Conservation (phyloP, 306 rosid genomes). For the Dalbergia cochinchinensis region DNA sequence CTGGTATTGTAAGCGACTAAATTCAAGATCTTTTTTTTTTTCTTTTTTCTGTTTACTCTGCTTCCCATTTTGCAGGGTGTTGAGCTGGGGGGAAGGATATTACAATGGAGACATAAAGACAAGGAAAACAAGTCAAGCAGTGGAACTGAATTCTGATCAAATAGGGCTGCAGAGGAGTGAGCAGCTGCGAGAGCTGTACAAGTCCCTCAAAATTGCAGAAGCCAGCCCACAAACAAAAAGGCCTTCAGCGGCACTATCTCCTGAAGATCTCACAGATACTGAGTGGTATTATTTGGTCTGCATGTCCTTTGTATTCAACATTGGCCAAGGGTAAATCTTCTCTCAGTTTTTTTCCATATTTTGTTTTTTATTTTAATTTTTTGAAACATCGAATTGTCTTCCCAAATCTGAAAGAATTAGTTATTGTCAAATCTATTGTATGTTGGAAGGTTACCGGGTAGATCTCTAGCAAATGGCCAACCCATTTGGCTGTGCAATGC, state of each 20-base stretch:
- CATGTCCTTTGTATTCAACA: slow-evolving; percentile 83
- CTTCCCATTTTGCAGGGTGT: slow-evolving; percentile 56
- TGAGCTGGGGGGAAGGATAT: slow-evolving; percentile 87
- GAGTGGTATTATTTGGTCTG: slow-evolving; percentile 98
- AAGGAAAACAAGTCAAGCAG: slow-evolving; percentile 77
- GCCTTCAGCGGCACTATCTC: slow-evolving; percentile 84
- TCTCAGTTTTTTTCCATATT: neutral
- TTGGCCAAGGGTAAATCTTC: slow-evolving; percentile 82
- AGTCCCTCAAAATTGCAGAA: slow-evolving; percentile 70
- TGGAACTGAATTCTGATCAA: slow-evolving; percentile 72
- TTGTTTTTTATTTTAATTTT: neutral
- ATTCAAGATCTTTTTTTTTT: neutral
- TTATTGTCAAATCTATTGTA: slow-evolving; percentile 31
- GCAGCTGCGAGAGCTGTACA: slow-evolving; percentile 71
- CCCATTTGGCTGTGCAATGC: slow-evolving; percentile 81
- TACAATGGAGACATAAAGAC: slow-evolving; percentile 95
- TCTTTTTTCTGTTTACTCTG: neutral
- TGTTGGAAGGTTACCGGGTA: slow-evolving; percentile 76
- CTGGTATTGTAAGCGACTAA: slow-evolving; percentile 4
- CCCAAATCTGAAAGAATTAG: slow-evolving; percentile 19
- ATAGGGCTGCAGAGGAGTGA: slow-evolving; percentile 80
- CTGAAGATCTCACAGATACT: slow-evolving; percentile 86
- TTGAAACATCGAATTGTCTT: slow-evolving; percentile 8
- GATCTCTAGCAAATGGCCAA: slow-evolving; percentile 63
- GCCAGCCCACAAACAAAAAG: slow-evolving; percentile 66